Percentiles rank a stretch among this genome's conserved stretches.
phyloP scores from a whole-genome alignment of 345 rosid genomes.

The Brassica cretica region DNA sequence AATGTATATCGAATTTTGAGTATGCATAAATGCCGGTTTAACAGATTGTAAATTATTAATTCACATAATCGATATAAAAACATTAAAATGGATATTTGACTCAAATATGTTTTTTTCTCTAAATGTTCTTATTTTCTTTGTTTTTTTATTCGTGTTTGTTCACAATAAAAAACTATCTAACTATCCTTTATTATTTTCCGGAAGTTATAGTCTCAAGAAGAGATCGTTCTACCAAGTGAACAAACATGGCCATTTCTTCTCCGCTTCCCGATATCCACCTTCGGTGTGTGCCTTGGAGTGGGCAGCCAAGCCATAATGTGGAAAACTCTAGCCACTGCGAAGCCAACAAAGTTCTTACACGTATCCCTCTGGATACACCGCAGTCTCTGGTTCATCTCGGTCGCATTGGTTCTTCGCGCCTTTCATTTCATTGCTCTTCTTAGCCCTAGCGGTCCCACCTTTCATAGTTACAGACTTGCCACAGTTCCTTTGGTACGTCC shows the following conservation, averaged over 20 bases:
- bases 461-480: conserved; percentile 43
- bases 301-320: conserved; percentile 88
- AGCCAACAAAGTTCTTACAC: conserved; percentile 64
- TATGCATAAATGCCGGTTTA: background rate
- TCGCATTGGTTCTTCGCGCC: conserved; percentile 72
- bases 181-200: background rate
- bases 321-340: conserved; percentile 64
- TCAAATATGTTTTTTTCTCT: background rate
- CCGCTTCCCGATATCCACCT: conserved; percentile 66
- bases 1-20: background rate
- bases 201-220: conserved; percentile 58
- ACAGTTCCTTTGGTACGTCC: conserved; percentile 62
- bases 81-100: background rate
- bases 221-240: conserved; percentile 66
- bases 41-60: background rate
- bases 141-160: background rate
- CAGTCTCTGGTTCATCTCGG: conserved; percentile 59
- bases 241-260: conserved; percentile 82
- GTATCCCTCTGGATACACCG: conserved; percentile 45
- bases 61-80: background rate
- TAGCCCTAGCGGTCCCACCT: conserved; percentile 69
- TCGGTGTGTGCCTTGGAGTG: conserved; percentile 85
- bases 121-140: background rate
- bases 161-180: background rate
- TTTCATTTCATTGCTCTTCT: conserved; percentile 73